Evolutionary conservation across 2,329 filamentous ascomycete genomes (phyloP).

Genomic region (Teratosphaeria zuluensis): DNA sequence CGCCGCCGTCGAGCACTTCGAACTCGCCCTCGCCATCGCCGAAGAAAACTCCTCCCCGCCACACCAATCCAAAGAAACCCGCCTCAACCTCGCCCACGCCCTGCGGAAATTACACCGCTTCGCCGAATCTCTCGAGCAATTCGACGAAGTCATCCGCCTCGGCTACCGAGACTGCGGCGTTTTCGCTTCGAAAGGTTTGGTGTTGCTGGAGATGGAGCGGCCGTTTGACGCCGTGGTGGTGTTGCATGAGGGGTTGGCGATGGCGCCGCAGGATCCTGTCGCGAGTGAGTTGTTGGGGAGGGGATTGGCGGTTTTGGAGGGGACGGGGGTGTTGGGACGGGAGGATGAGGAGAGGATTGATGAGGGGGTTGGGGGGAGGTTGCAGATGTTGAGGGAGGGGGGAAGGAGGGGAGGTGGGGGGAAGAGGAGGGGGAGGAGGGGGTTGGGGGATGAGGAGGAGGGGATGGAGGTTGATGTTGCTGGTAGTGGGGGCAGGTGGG

Average conservation of each 20-base stretch:
- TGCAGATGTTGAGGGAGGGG: background rate
- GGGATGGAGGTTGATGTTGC: background rate
- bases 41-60: constrained; percentile 46
- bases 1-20: constrained; percentile 69
- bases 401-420: background rate
- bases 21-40: constrained; percentile 58
- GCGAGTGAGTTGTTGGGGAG: constrained; percentile 69
- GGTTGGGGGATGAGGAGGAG: background rate
- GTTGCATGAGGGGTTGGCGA: constrained; percentile 74
- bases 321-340: constrained; percentile 38
- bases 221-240: constrained; percentile 70
- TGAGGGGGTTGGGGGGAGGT: background rate
- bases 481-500: too few species aligned
- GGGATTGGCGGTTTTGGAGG: constrained; percentile 55
- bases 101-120: constrained; percentile 63
- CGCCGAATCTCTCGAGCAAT: constrained; percentile 65
- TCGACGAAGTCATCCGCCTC: constrained; percentile 76
- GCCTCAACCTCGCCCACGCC: constrained; percentile 83
- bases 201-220: constrained; percentile 66
- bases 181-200: constrained; percentile 74
- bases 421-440: background rate
- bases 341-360: constrained; percentile 29
- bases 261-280: constrained; percentile 69
- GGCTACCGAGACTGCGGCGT: constrained; percentile 66
- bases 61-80: constrained; percentile 70